Percentiles rank a stretch among this genome's conserved stretches.
Conservation (phyloP, 495 filamentous ascomycete genomes). For the Sabuloglossum arenarium region DNA sequence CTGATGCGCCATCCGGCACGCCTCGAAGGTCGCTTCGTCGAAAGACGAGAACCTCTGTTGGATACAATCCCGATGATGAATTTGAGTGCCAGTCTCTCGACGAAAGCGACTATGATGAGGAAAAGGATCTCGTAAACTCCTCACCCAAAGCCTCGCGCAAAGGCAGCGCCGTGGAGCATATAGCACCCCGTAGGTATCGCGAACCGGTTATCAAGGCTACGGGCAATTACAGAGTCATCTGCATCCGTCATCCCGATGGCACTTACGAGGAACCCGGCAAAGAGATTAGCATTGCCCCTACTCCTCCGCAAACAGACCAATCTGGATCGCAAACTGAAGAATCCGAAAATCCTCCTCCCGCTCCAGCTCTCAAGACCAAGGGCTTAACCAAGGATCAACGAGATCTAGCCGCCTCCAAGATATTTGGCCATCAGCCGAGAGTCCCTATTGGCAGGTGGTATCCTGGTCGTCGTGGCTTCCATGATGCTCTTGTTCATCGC, state of each 20-base stretch:
- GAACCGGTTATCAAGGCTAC: not conserved
- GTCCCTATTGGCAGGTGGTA: conserved; percentile 3
- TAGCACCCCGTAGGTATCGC: not conserved
- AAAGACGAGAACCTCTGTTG: not conserved
- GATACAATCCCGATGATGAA: not conserved
- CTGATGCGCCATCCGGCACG: not conserved
- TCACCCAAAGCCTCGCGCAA: not conserved
- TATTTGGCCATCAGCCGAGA: not conserved
- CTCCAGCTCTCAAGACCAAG: not conserved
- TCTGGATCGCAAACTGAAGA: not conserved
- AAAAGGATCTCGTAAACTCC: not conserved
- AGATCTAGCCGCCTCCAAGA: not conserved
- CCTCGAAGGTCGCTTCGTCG: not conserved
- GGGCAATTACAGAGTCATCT: not conserved
- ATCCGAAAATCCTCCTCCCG: not conserved
- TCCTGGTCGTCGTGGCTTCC: not conserved
- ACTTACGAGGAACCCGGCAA: not conserved
- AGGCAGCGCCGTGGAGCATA: not conserved
- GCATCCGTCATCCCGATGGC: conserved; percentile 1
- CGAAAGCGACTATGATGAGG: not conserved
- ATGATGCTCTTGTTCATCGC: conserved; percentile 2
- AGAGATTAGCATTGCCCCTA: not conserved
- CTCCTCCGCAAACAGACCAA: not conserved
- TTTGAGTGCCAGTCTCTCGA: not conserved
- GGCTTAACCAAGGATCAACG: not conserved